Conservation (phyloP, 1,284 basidiomycete species). For the Trichosporon sp. region DNA sequence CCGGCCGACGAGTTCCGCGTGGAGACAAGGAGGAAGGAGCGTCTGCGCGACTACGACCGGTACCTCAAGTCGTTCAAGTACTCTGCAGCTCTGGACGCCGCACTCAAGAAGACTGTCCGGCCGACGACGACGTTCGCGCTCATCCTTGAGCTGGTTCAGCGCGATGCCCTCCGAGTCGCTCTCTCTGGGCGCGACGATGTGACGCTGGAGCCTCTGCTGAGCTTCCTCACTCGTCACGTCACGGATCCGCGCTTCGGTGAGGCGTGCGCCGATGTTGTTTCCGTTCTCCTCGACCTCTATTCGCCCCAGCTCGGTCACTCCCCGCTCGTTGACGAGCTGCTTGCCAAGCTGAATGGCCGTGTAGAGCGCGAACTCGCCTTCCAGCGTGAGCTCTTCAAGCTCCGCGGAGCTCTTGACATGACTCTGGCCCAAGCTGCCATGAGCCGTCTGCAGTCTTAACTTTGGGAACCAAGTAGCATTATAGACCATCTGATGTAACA, state of each 20-base stretch:
- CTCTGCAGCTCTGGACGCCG: conserved; percentile 84
- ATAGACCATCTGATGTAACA: conserved; percentile 1
- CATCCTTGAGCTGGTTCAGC: conserved; percentile 86
- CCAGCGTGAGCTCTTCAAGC: conserved; percentile 76
- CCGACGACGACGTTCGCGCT: conserved; percentile 84
- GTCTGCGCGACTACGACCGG: conserved; percentile 81
- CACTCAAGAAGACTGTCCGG: conserved; percentile 65
- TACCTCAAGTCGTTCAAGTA: conserved; percentile 91
- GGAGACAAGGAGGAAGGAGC: conserved; percentile 65
- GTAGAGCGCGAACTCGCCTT: conserved; percentile 81
- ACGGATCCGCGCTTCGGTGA: conserved; percentile 86
- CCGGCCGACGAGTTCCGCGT: conserved; percentile 67
- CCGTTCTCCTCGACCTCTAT: conserved; percentile 87
- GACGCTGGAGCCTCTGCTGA: conserved; percentile 81
- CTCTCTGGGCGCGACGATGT: conserved; percentile 89
- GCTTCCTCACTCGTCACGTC: conserved; percentile 77
- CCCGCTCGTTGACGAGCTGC: conserved; percentile 81
- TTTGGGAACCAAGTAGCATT: neutral
- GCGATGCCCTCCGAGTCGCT: conserved; percentile 81
- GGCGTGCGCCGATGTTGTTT: conserved; percentile 75
- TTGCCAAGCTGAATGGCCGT: conserved; percentile 76
- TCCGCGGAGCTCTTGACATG: conserved; percentile 90
- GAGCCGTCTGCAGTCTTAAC: conserved; percentile 10
- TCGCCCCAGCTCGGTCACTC: conserved; percentile 84
- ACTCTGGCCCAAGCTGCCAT: conserved; percentile 58